These are phyloP conservation scores for Pichia sp. DNA, from an alignment of 1,139 yeast species.

Conservation along the genomic window DNA sequence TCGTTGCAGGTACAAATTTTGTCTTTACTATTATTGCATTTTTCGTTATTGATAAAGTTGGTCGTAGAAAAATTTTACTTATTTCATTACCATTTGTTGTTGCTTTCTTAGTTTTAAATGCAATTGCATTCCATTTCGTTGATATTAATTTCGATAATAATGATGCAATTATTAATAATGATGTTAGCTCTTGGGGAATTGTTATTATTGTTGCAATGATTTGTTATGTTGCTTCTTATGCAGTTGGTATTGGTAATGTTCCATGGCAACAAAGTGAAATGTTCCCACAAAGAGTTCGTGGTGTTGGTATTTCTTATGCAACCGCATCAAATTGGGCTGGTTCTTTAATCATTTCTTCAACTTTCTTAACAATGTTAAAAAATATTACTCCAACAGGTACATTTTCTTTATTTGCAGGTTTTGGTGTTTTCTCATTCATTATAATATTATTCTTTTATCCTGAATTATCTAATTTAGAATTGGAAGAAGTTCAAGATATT, in stretches of 20 bases:
- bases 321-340: constrained; percentile 98
- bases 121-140: constrained; percentile 83
- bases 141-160: constrained; percentile 50
- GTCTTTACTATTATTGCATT: constrained; percentile 78
- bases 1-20: constrained; percentile 88
- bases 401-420: constrained; percentile 80
- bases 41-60: constrained; percentile 74
- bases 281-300: constrained; percentile 88
- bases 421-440: constrained; percentile 62
- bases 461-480: constrained; percentile 80
- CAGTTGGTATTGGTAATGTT: constrained; percentile 90
- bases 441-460: constrained; percentile 83
- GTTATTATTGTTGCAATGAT: constrained; percentile 82
- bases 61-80: constrained; percentile 74
- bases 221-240: constrained; percentile 79
- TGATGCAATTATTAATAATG: constrained; percentile 37
- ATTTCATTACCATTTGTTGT: constrained; percentile 78
- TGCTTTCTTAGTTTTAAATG: constrained; percentile 64
- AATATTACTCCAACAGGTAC: constrained; percentile 94
- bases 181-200: constrained; percentile 75
- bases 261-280: constrained; percentile 98
- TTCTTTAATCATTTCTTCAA: constrained; percentile 80
- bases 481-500: constrained; percentile 83
- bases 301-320: constrained; percentile 84
- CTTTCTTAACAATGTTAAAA: constrained; percentile 89